Conservation (phyloP, 148 eudicot genomes). For the Spergularia bocconei region DNA sequence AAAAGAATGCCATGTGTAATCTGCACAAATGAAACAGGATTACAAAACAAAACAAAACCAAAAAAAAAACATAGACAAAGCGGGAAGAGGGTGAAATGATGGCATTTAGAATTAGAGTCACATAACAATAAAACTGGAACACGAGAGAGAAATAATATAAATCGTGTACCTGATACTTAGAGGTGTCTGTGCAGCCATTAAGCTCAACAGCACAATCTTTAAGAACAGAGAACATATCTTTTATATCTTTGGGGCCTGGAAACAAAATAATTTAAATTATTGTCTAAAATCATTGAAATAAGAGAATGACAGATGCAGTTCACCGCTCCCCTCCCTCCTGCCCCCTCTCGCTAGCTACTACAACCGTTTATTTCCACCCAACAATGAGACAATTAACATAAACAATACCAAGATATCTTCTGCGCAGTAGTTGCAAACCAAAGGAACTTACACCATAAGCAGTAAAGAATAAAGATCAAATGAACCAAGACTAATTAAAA, state of each 20-base stretch:
- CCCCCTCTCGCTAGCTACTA: neutral
- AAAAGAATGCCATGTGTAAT: conserved; percentile 75
- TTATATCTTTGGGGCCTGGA: conserved; percentile 83
- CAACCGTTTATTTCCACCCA: too few species aligned
- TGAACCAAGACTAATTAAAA: neutral
- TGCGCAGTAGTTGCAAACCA: too few species aligned
- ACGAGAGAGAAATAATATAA: neutral
- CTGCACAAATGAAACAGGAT: conserved; percentile 45
- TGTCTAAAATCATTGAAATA: neutral
- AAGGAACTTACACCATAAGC: neutral
- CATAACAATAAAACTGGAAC: neutral
- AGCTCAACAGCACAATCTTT: conserved; percentile 72
- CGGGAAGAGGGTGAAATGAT: neutral
- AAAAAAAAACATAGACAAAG: conserved; percentile 11
- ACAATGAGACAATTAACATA: too few species aligned
- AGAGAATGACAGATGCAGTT: neutral
- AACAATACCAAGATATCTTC: too few species aligned
- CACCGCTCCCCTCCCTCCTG: neutral
- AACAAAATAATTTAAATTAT: conserved; percentile 9
- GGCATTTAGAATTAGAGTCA: neutral
- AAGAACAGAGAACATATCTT: conserved; percentile 60
- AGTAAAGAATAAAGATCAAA: neutral
- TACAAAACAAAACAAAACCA: conserved; percentile 4
- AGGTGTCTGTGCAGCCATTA: conserved; percentile 44
- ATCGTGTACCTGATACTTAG: conserved; percentile 70